A percentile compares a stretch with the other conserved stretches of the same genome.
Conservation (phyloP, 805 yeast species). For the Huiozyma sinensis region DNA sequence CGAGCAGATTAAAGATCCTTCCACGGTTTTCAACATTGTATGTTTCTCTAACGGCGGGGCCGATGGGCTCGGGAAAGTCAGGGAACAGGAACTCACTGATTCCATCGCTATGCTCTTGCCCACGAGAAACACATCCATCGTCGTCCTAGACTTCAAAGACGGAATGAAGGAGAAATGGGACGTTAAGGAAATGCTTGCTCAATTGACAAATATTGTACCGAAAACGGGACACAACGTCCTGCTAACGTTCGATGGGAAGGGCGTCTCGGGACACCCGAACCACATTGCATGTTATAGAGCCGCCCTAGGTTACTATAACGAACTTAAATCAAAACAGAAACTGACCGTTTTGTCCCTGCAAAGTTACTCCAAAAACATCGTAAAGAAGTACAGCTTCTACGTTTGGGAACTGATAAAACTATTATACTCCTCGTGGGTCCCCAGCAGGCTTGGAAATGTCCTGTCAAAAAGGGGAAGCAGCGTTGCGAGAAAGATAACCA, state of each 20-base stretch:
- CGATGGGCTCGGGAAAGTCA: slow-evolving; percentile 55
- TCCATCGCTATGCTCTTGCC: slow-evolving; percentile 17
- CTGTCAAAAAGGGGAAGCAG: not conserved
- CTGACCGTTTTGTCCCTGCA: slow-evolving; percentile 2
- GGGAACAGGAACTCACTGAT: slow-evolving; percentile 46
- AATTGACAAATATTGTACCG: slow-evolving; percentile 5
- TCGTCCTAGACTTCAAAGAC: slow-evolving; percentile 44
- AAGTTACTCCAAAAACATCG: slow-evolving; percentile 6
- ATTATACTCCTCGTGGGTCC: not conserved
- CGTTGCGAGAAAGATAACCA: slow-evolving; percentile 5
- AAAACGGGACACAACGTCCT: slow-evolving; percentile 19
- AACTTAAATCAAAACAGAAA: not conserved
- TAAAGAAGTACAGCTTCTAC: slow-evolving; percentile 19
- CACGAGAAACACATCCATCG: slow-evolving; percentile 4
- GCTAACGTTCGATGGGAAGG: slow-evolving; percentile 70
- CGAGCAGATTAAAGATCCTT: slow-evolving; percentile 4
- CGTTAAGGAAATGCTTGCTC: slow-evolving; percentile 14
- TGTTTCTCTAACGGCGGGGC: slow-evolving; percentile 75
- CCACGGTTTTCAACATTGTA: slow-evolving; percentile 37
- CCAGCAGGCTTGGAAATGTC: not conserved
- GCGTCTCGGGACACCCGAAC: slow-evolving; percentile 83
- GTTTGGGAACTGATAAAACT: slow-evolving; percentile 7
- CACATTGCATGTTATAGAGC: slow-evolving; percentile 59
- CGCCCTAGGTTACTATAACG: slow-evolving; percentile 17
- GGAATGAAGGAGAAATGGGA: slow-evolving; percentile 65